Percentiles rank a stretch among this genome's conserved stretches.
These are phyloP conservation scores for Aspergillus sojae DNA, from an alignment of 2,329 filamentous ascomycete species.

Conservation along the genomic window DNA sequence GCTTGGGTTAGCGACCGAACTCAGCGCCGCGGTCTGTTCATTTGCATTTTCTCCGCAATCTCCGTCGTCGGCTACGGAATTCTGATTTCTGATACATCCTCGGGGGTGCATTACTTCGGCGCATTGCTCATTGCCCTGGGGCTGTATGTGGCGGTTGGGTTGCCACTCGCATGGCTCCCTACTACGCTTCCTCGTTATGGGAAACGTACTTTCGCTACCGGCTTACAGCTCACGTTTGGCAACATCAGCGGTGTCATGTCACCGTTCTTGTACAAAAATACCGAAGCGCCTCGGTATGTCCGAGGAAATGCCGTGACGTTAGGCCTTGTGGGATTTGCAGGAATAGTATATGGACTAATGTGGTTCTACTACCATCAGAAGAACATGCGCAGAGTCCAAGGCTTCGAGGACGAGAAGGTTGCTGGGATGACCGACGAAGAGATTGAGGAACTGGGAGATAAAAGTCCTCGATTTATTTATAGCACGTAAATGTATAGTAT, in stretches of 20 bases:
- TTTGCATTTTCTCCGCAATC: slow-evolving; percentile 62
- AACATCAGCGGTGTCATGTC: slow-evolving; percentile 74
- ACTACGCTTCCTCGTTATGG: slow-evolving; percentile 74
- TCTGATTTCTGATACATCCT: slow-evolving; percentile 61
- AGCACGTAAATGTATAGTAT: slow-evolving; percentile 32
- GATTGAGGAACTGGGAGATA: slow-evolving; percentile 47
- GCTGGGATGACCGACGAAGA: slow-evolving; percentile 44
- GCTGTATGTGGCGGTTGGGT: slow-evolving; percentile 63
- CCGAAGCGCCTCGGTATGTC: slow-evolving; percentile 60
- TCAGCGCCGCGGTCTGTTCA: slow-evolving; percentile 68
- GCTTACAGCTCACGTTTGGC: slow-evolving; percentile 70
- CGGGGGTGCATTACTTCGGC: slow-evolving; percentile 72
- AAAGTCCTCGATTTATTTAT: slow-evolving; percentile 44
- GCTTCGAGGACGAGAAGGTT: slow-evolving; percentile 43
- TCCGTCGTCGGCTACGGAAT: slow-evolving; percentile 71
- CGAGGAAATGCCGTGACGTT: slow-evolving; percentile 65
- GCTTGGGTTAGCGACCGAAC: slow-evolving; percentile 69
- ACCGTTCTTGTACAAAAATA: slow-evolving; percentile 57
- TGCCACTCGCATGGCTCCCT: slow-evolving; percentile 61
- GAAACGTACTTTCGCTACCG: slow-evolving; percentile 72
- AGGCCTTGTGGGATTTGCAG: slow-evolving; percentile 59
- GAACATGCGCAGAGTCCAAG: slow-evolving; percentile 48
- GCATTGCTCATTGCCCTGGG: slow-evolving; percentile 77
- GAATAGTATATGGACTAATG: slow-evolving; percentile 56
- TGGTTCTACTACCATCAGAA: slow-evolving; percentile 55